Base-by-base conservation (phyloP, 805 yeast species). In the Yarrowia sp. region DNA sequence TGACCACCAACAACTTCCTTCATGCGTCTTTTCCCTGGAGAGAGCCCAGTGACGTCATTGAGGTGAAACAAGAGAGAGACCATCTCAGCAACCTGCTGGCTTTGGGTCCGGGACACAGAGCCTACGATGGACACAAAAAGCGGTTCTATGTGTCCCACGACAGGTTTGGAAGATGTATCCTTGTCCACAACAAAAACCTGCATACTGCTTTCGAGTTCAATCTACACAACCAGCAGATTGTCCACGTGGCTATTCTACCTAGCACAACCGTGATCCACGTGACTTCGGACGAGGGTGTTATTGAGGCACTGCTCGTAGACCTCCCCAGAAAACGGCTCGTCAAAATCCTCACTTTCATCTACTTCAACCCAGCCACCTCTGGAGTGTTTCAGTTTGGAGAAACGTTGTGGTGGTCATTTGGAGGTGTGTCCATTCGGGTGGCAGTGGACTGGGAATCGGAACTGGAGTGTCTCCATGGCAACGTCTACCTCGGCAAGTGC, bases 301-400 rank as follows among this genome's bases (percentile, higher is more conserved):
- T 51, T 4, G 59, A 51, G 10, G 43, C 43, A 4, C 43, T 51
- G 1, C 9, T 51, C 12, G 33, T 36, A 8, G 43, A 51, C n/a
- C 12, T 51, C n/a, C 17, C 14, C n/a, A 51, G 17, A 11, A 51
- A 35, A 26, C 59, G 33, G 12, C 41, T 51, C 43, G 28, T 51
- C 43, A 51, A 51, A 24, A 51, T 51, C 24, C 59, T 51, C 59
- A 21, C 59, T 22, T 51, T 51, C 22, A 6, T 51, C 43, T 36
- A 51, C 32, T 51, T 35, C 43, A 51, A 35, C 33, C 59, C 59
- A 7, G 43, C 22, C 30, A 35, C 59, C 32, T 24, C 22, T 26
- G 43, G 43, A n/a, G 59, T 51, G n/a, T 51, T 51, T 21, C 59
- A 51, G 12, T 51, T 24, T 17, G 59, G 43, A 24, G 59, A 36